Percentiles rank a stretch among this genome's conserved stretches.
These are phyloP conservation scores for Selaginella tamariscina DNA, from an alignment of 75 land plant species.

Conservation along the genomic window DNA sequence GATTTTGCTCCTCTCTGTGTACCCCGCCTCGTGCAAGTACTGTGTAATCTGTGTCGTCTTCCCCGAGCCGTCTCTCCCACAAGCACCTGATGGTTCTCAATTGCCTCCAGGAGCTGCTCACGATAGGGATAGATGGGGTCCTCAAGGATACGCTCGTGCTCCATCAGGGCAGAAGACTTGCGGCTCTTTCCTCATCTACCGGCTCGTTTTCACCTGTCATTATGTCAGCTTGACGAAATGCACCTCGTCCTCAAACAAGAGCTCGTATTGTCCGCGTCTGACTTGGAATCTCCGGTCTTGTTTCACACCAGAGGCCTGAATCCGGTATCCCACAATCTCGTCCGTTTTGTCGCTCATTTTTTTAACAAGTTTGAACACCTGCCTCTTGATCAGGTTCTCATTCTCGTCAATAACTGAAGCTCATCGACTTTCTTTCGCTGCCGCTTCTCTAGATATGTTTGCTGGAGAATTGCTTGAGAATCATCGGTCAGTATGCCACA, in stretches of 20 bases:
- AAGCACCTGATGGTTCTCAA: slow-evolving; percentile 31
- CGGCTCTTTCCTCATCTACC: background rate
- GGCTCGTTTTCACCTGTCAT: background rate
- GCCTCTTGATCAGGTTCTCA: background rate
- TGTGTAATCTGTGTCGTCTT: slow-evolving; percentile 83
- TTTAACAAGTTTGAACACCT: background rate
- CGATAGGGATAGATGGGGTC: slow-evolving; percentile 2
- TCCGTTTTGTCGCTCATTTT: background rate
- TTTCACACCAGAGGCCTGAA: background rate
- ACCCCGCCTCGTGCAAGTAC: slow-evolving; percentile 57
- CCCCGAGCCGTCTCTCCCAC: slow-evolving; percentile 82
- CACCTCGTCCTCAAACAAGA: background rate
- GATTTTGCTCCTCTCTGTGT: slow-evolving; percentile 29
- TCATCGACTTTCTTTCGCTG: background rate
- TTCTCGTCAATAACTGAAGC: background rate
- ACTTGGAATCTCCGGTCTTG: slow-evolving; percentile 35
- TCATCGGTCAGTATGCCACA: too few species aligned
- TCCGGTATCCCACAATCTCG: slow-evolving; percentile 15
- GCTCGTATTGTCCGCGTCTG: slow-evolving; percentile 43
- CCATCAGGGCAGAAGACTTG: background rate
- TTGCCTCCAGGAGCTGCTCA: background rate
- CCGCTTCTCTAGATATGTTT: background rate
- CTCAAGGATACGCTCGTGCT: background rate
- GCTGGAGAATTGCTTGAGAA: too few species aligned
- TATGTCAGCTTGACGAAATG: background rate